These are phyloP conservation scores for Trapa incisa DNA, from an alignment of 345 rosid genomes.

Conservation along the genomic window DNA sequence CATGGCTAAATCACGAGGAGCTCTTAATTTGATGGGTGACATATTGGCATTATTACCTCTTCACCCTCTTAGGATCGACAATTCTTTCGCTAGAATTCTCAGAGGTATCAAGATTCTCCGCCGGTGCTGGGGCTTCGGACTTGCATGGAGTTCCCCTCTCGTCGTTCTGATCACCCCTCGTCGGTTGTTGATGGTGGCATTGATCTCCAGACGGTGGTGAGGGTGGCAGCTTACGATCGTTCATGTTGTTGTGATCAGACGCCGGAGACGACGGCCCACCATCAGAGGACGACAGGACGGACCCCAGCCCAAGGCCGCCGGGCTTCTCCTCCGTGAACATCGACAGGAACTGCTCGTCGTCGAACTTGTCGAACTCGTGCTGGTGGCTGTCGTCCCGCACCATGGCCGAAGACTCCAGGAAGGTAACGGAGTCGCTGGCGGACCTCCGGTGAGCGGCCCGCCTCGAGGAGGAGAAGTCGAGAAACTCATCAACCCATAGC, in stretches of 20 bases:
- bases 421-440: constrained; percentile 61
- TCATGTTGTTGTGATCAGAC: constrained; percentile 67
- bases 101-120: constrained; percentile 5
- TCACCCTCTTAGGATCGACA: constrained; percentile 79
- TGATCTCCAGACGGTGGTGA: constrained; percentile 7
- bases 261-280: constrained; percentile 32
- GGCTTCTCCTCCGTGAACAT: constrained; percentile 54
- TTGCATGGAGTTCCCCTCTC: constrained; percentile 54
- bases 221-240: constrained; percentile 38
- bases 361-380: constrained; percentile 45
- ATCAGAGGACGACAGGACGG: constrained; percentile 40
- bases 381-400: constrained; percentile 1
- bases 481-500: constrained; percentile 76
- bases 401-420: constrained; percentile 33
- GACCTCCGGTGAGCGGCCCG: constrained; percentile 67
- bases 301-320: constrained; percentile 26
- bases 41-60: constrained; percentile 36
- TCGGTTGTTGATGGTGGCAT: constrained; percentile 4
- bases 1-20: neutral
- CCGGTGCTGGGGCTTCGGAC: constrained; percentile 6
- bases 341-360: constrained; percentile 74
- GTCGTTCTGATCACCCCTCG: constrained; percentile 25
- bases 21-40: neutral
- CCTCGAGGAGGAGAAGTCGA: constrained; percentile 61
- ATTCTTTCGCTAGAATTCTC: constrained; percentile 27